Base-by-base conservation (phyloP, 2,329 filamentous ascomycete species). In the Daldinia eschscholtzii region DNA sequence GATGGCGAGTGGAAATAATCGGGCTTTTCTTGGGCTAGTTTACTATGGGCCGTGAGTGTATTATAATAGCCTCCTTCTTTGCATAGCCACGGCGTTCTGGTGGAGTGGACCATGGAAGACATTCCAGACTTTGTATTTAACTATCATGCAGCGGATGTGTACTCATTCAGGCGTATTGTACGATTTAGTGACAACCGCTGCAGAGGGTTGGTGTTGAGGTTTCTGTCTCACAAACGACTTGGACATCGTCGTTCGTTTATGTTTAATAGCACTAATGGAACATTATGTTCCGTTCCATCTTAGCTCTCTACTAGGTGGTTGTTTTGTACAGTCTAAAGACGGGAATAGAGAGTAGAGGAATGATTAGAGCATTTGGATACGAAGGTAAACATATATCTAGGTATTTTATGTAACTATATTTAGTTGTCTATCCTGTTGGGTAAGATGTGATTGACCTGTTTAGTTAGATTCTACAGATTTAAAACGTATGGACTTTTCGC, bases 41-140 rank as follows among this genome's bases (percentile, higher is more conserved):
- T 50, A 15, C 39, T 42, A 10, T 60, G 28, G 42, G 42, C 20
- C 61, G 42, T 55, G 53, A 35, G 9, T 71, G 50, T 69, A 70
- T 70, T 57, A 46, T 67, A 58, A 46, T 48, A 61, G 61, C 56
- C 53, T 67, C 33, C 46, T 68, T 67, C 35, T 70, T 66, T 73
- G 72, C 74, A 76, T 76, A 71, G 74, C 73, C 52, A 53, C 41
- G 74, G 74, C 68, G 74, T 76, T 72, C 57, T 18, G 62, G 64
- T 28, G 62, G 60, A 41, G 63, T 46, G 18, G 30, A 44, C 20
- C 4, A 46, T 61, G 41, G 48, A n/a, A 15, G 20, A 9, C n/a
- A 57, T 62, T 42, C 10, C 26, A 35, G 37, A 37, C 30, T 26
- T 58, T 59, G 55, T 56, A 61, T 46, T 58, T 44, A 13, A 28